Conservation (phyloP, 2,329 filamentous ascomycete species). For the Cordyceps farinosa region DNA sequence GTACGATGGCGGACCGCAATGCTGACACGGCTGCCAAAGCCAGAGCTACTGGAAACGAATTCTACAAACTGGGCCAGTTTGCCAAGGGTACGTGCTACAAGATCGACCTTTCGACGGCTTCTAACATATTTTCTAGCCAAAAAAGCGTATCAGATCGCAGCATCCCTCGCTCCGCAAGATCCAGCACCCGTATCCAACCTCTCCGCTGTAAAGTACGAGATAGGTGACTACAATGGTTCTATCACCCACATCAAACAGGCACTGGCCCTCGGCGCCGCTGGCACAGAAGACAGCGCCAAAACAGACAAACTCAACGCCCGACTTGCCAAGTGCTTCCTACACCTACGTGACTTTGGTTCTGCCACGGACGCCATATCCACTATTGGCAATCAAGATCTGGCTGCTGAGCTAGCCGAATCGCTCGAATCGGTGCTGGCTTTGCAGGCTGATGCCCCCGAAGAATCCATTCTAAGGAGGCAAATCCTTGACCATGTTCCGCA, state of each 20-base stretch:
- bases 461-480: neutral
- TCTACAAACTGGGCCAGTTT: neutral
- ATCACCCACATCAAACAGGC: conserved; percentile 20
- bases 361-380: conserved; percentile 16
- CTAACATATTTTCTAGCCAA: neutral
- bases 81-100: neutral
- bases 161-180: conserved; percentile 8
- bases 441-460: neutral
- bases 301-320: conserved; percentile 19
- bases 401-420: neutral
- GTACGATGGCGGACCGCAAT: neutral
- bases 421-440: neutral
- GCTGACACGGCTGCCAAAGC: neutral
- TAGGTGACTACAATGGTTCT: conserved; percentile 9
- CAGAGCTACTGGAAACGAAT: neutral
- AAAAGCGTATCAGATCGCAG: conserved; percentile 13
- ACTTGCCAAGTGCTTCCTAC: conserved; percentile 23
- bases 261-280: conserved; percentile 11
- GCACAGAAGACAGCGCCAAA: conserved; percentile 15
- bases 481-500: neutral
- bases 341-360: conserved; percentile 17
- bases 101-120: neutral
- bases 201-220: conserved; percentile 15
- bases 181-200: conserved; percentile 11
- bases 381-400: conserved; percentile 6